Evolutionary conservation across 176 grass and related monocot genomes (phyloP), one percentile per base, ranked within the genome.

Genomic region (Phoenix dactylifera): DNA sequence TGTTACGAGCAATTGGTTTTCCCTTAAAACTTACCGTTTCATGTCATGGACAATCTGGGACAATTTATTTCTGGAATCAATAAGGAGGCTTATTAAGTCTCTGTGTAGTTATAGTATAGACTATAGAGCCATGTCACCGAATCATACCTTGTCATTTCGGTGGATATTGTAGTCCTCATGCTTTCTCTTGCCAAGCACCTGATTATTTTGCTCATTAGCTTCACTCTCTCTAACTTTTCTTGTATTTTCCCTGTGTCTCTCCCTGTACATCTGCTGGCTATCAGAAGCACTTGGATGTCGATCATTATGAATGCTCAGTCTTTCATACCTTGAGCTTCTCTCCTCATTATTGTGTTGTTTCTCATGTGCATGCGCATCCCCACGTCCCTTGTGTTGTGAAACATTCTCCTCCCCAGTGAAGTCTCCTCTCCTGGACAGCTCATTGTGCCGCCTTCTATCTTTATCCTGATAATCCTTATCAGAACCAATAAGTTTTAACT

Each of bases 261-360:
- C 87, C 61, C 67, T 87, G 62, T 59, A 50, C 2, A 19, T n/a
- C 7, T 82, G 87, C 32, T 77, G 87, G 61, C 52, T 25, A 73
- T 87, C 83, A 62, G 89, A 80, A 74, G 58, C 64, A 76, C 79
- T 72, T 56, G 82, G 62, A 44, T 68, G 35, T 53, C 72, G 91
- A 61, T 84, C 82, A 65, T 73, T 77, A 26, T 79, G 58, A 15
- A 56, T 63, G 10, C 66, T 86, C 52, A 73, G 7, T 66, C 72
- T 98, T 50, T 88, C 93, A 74, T 85, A 87, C 63, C 84, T 92
- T 17, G 76, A 79, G 69, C 76, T 91, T 63, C 84, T 83, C 62
- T 80, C 92, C 70, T 54, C 68, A 57, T 74, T 77, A 67, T 79
- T 88, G 50, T 67, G 65, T 66, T 72, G 77, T 65, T 83, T 87